Conservation (phyloP, 805 yeast species). For the Pichia sporocuriosa region DNA sequence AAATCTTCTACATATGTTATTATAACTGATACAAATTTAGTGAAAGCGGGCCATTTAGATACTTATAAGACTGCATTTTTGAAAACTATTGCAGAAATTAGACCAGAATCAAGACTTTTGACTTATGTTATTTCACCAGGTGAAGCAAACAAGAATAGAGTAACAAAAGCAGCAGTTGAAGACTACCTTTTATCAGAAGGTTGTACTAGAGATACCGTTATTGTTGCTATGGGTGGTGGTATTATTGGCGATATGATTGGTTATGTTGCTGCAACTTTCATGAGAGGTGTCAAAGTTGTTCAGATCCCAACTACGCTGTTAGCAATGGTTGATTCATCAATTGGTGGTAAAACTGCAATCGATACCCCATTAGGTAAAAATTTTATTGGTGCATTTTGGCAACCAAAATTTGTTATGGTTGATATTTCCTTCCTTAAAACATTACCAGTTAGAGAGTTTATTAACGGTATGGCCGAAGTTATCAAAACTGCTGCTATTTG, state of each 20-base stretch:
- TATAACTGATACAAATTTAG: constrained; percentile 79
- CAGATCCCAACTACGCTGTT: constrained; percentile 91
- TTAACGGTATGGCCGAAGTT: constrained; percentile 98
- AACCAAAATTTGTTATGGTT: constrained; percentile 80
- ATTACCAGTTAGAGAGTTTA: constrained; percentile 86
- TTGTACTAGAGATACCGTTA: constrained; percentile 93
- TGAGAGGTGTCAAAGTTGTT: constrained; percentile 93
- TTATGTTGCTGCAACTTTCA: constrained; percentile 96
- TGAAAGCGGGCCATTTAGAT: constrained; percentile 53
- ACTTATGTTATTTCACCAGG: constrained; percentile 83
- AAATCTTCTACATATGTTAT: constrained; percentile 89
- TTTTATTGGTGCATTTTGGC: constrained; percentile 96
- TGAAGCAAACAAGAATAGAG: constrained; percentile 81
- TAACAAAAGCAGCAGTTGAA: constrained; percentile 87
- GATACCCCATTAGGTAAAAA: constrained; percentile 96
- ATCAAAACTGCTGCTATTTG: constrained; percentile 97
- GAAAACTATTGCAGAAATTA: constrained; percentile 26
- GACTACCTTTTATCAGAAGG: constrained; percentile 77
- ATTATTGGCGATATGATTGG: constrained; percentile 99
- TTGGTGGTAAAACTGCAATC: constrained; percentile 97
- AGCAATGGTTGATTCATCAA: constrained; percentile 97
- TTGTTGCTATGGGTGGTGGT: constrained; percentile 96
- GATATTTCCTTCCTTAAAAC: constrained; percentile 85
- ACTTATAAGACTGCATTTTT: constrained; percentile 40
- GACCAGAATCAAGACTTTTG: constrained; percentile 60